Evolutionary conservation across 345 rosid genomes (phyloP).

Genomic region (Microcos paniculata): DNA sequence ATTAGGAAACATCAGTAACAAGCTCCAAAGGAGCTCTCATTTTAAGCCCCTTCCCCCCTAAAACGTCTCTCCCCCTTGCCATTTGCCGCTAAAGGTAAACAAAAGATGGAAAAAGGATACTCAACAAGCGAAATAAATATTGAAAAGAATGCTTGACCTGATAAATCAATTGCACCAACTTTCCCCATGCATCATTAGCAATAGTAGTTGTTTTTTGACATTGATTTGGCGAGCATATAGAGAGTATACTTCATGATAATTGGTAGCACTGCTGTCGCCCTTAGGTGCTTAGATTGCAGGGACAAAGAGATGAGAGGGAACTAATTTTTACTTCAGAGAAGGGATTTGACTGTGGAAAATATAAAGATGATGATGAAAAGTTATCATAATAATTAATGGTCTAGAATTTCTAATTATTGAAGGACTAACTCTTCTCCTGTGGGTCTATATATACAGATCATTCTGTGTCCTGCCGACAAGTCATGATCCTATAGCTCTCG

Average conservation of each 20-base stretch:
- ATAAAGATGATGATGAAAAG: constrained; percentile 4
- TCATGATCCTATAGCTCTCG: constrained; percentile 10
- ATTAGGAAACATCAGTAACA: constrained; percentile 13
- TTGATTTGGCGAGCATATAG: constrained; percentile 2
- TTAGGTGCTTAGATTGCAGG: not conserved
- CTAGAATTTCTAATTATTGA: constrained; percentile 1
- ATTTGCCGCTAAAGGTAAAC: constrained; percentile 14
- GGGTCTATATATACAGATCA: not conserved
- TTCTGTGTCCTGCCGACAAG: not conserved
- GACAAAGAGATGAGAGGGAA: constrained; percentile 4
- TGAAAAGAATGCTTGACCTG: constrained; percentile 8
- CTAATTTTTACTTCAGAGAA: constrained; percentile 6
- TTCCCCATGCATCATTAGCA: constrained; percentile 2
- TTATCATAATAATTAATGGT: not conserved
- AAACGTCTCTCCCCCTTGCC: not conserved
- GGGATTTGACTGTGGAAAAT: constrained; percentile 1
- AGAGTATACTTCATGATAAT: not conserved
- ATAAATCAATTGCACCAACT: constrained; percentile 12
- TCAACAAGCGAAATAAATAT: not conserved
- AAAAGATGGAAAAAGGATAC: not conserved
- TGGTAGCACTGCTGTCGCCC: not conserved
- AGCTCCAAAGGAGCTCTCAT: constrained; percentile 10
- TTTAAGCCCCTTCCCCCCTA: not conserved
- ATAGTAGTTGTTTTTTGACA: not conserved
- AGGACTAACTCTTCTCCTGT: not conserved